phyloP scores from a whole-genome alignment of 768 basidiomycete species.

The Podaxis sp. region DNA sequence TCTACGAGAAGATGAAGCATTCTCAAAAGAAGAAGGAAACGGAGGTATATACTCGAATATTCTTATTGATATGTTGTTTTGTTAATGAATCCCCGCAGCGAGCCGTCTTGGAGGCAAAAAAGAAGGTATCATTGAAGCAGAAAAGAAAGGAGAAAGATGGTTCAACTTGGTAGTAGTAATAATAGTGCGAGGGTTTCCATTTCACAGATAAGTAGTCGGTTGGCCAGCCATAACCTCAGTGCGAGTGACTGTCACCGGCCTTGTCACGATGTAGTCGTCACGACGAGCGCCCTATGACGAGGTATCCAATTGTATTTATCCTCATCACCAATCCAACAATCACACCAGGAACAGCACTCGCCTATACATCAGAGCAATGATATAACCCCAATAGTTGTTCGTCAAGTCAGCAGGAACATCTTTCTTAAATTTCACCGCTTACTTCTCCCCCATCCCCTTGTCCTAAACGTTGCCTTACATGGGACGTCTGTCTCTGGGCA shows the following conservation, averaged over 20 bases:
- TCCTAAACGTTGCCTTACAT: background rate
- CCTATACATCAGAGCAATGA: constrained; percentile 7
- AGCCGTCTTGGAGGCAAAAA: constrained; percentile 54
- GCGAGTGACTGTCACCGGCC: background rate
- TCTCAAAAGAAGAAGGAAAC: constrained; percentile 69
- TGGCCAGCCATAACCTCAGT: too few relatives aligned
- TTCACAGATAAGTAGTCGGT: too few relatives aligned
- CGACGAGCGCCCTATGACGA: background rate
- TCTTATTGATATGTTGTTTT: background rate
- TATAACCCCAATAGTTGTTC: background rate
- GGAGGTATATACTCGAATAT: constrained; percentile 56
- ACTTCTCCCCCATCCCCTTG: background rate
- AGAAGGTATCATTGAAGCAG: constrained; percentile 37
- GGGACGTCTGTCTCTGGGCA: constrained; percentile 3
- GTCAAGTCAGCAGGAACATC: background rate
- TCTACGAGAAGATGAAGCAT: constrained; percentile 93
- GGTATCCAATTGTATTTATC: background rate
- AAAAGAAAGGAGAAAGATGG: constrained; percentile 45
- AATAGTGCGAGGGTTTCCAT: too few relatives aligned
- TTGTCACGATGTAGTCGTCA: constrained; percentile 5
- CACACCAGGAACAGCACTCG: too few relatives aligned
- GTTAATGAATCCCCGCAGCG: constrained; percentile 36
- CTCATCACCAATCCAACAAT: background rate
- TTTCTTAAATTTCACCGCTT: background rate
- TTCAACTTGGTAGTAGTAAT: constrained; percentile 13